Base-by-base conservation (phyloP, 768 basidiomycete species). In the Paxillus ammoniavirescens region DNA sequence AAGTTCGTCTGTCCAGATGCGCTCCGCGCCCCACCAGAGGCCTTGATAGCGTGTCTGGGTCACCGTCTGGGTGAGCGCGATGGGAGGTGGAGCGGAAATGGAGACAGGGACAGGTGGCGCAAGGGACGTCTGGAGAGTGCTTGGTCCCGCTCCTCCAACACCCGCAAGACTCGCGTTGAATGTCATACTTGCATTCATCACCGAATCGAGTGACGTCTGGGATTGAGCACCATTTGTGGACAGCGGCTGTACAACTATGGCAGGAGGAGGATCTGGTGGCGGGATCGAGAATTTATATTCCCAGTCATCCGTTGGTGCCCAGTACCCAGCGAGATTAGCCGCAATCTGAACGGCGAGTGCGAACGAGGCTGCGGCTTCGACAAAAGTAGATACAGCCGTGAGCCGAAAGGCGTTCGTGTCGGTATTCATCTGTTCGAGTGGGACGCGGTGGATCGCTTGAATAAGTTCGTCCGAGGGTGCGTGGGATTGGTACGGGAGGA, bases 11-110 rank as follows among this genome's bases (percentile, higher is more conserved):
- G 79, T 74, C 92, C 93, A 96, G 49, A 94, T 89, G 30, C 90
- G 80, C 63, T 94, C 93, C 1, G 86, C 82, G 8, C 93, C 93
- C 87, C 89, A 90, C 91, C 91, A 96, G 8, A 94, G 64, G 2
- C 90, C 90, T 63, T 92, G 89, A 64, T 83, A 91, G 40, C 83
- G 75, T 46, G 71, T 78, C 62, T 89, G 86, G 0, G 70, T 72
- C 30, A 77, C 64, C 1, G 62, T 66, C 46, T 77, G 73, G 8
- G 57, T 48, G 31, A 60, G 62, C 40, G 58, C 30, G 18, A 70
- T 18, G 10, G 50, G 62, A 0, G 49, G 48, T 23, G 61, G 63
- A 18, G 57, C 54, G 2, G 63, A 55, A 42, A 55, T 30, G n/a
- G 64, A 52, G 28, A 40, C 46, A 14, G 48, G 13, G 3, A 49